Evolutionary conservation across 257 asterid genomes (phyloP), one percentile per base, ranked within the genome.

Genomic region (Coffea eugenioides): DNA sequence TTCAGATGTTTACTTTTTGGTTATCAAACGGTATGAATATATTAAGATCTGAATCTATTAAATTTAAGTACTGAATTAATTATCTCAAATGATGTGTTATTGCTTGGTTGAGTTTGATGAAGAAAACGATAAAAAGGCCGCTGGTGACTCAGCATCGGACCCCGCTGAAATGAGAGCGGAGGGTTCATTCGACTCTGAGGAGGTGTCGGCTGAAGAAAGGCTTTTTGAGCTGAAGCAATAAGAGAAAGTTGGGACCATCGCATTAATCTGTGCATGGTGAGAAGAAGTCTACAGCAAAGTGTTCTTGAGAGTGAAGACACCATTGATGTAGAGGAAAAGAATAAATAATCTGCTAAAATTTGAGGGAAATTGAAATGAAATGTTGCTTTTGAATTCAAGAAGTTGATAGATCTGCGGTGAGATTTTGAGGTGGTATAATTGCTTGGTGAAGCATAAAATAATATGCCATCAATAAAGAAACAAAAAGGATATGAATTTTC

Each of bases 231-330:
- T 85, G 84, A 89, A 88, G 39, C 83, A 52, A 48, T 7, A 39
- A 6, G 86, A 76, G 8, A 82, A 64, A 31, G 71, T 66, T 3
- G 84, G 79, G 75, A 86, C 59, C 16, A 72, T n/a, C n/a, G n/a
- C n/a, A n/a, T 84, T 7, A 84, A 61, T 9, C 45, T 56, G 21
- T 73, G 72, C 41, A 71, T 84, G 10, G 83, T 15, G 52, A 80
- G 71, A 49, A 89, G 80, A 62, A 88, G 66, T 23, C 73, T 75
- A 46, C 87, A 79, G 68, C 51, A 77, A 46, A 92, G 62, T 66
- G 71, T 85, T 85, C 89, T 83, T 6, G 93, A 82, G 34, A 92
- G 76, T 43, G 89, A 84, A 77, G 88, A 86, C 64, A 97, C 94
- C 97, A 93, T 93, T 85, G 87, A 77, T 39, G 76, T 21, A 49